phyloP scores from a whole-genome alignment of 1,284 basidiomycete species.

The Trichosporon asahii region DNA sequence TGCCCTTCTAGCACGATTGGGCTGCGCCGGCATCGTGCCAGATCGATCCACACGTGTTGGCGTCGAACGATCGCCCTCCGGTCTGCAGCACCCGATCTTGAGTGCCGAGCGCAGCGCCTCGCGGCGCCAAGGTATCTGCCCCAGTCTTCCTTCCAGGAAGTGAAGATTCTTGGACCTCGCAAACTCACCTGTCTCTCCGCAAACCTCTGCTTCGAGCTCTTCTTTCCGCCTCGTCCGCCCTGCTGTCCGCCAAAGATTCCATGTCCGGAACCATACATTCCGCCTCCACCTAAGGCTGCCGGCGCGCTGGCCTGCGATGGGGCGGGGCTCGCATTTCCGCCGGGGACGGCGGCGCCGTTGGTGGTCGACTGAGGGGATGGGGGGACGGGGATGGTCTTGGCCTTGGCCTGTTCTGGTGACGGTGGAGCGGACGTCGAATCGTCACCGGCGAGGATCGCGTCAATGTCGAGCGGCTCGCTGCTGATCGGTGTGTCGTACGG shows the following conservation, averaged over 20 bases:
- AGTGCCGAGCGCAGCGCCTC: not conserved
- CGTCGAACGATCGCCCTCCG: not conserved
- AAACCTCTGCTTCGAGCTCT: slow-evolving; percentile 66
- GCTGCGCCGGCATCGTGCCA: not conserved
- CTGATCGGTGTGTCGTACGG: slow-evolving; percentile 3
- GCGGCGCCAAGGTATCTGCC: not conserved
- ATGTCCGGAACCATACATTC: slow-evolving; percentile 12
- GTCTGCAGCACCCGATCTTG: not conserved
- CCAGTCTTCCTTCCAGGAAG: not conserved
- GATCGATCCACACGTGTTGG: slow-evolving; percentile 3
- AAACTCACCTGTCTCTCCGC: slow-evolving; percentile 69
- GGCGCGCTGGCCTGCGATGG: slow-evolving; percentile 2
- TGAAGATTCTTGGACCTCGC: not conserved
- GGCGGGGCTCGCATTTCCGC: not conserved
- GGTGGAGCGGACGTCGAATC: slow-evolving; percentile 1
- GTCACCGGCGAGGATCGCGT: slow-evolving; percentile 2
- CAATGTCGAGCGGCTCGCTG: slow-evolving; percentile 6
- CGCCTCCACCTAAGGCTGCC: not conserved
- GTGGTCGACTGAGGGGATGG: not conserved
- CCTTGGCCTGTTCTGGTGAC: not conserved
- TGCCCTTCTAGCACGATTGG: not conserved
- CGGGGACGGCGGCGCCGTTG: not conserved
- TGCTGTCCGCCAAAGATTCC: not conserved
- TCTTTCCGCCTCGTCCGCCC: slow-evolving; percentile 51
- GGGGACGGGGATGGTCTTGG: not conserved